These are phyloP conservation scores for Sporopachydermia lactativora DNA, from an alignment of 805 yeast species.

Conservation along the genomic window DNA sequence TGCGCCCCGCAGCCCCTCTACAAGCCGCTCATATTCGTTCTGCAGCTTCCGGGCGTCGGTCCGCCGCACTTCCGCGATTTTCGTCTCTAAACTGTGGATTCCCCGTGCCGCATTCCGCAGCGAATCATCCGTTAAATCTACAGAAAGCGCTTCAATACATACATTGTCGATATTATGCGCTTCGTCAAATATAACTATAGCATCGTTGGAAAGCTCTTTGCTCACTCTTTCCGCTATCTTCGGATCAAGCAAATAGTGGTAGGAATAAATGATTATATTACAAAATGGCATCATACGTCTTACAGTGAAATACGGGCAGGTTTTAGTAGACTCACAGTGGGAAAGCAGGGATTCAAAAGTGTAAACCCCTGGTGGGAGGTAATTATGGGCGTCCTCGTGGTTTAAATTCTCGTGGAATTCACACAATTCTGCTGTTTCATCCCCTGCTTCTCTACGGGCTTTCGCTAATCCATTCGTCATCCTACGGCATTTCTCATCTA, in stretches of 20 bases:
- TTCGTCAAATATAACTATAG: slow-evolving; percentile 93
- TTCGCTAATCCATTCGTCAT: slow-evolving; percentile 86
- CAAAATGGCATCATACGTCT: slow-evolving; percentile 93
- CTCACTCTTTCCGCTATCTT: slow-evolving; percentile 95
- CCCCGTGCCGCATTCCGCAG: slow-evolving; percentile 79
- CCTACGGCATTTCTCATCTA: slow-evolving; percentile 92
- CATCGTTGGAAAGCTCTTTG: slow-evolving; percentile 77
- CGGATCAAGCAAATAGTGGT: slow-evolving; percentile 92
- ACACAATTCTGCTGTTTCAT: slow-evolving; percentile 52
- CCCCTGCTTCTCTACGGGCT: slow-evolving; percentile 45
- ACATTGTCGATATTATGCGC: slow-evolving; percentile 99
- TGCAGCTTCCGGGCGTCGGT: slow-evolving; percentile 76
- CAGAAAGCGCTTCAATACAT: slow-evolving; percentile 87
- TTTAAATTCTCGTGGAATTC: slow-evolving; percentile 84
- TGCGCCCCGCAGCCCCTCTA: slow-evolving; percentile 75
- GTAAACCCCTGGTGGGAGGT: slow-evolving; percentile 86
- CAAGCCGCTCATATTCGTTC: slow-evolving; percentile 82
- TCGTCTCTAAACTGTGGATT: slow-evolving; percentile 61
- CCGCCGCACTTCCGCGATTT: slow-evolving; percentile 72
- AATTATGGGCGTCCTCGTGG: slow-evolving; percentile 74
- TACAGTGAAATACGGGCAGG: slow-evolving; percentile 95
- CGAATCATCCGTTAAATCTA: slow-evolving; percentile 85
- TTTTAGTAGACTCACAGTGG: slow-evolving; percentile 64
- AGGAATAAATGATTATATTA: slow-evolving; percentile 88
- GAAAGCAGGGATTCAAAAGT: slow-evolving; percentile 75